Evolutionary conservation across 352 stramenopile species (phyloP).

Genomic region (Hyaloperonospora brassicae): DNA sequence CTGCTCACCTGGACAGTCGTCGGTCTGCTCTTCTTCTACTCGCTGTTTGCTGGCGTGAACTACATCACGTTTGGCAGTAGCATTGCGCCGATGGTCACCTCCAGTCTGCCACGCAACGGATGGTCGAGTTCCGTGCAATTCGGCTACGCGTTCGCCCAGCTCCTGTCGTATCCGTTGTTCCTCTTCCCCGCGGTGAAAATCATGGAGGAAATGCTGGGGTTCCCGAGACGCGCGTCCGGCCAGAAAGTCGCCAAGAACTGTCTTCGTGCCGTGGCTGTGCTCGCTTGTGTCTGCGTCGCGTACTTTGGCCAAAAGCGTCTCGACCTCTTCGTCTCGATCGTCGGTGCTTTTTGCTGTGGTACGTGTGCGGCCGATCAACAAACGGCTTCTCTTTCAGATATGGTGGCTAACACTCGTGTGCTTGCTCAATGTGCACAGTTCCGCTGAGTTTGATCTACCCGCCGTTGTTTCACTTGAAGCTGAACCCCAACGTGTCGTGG

Average conservation of each 20-base stretch:
- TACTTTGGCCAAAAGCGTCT: constrained; percentile 70
- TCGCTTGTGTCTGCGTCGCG: constrained; percentile 54
- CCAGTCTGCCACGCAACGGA: constrained; percentile 57
- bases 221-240: constrained; percentile 51
- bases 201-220: constrained; percentile 77
- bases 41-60: constrained; percentile 69
- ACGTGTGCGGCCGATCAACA: constrained; percentile 10
- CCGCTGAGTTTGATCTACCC: constrained; percentile 77
- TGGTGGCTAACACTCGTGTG: constrained; percentile 5
- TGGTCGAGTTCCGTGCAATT: constrained; percentile 75
- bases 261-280: constrained; percentile 56
- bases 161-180: constrained; percentile 76
- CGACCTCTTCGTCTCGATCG: constrained; percentile 79
- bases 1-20: constrained; percentile 58
- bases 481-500: constrained; percentile 37
- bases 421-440: constrained; percentile 29
- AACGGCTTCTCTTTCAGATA: background rate
- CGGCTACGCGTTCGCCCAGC: constrained; percentile 63
- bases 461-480: constrained; percentile 71
- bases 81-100: constrained; percentile 65
- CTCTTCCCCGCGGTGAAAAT: constrained; percentile 78
- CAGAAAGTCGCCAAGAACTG: constrained; percentile 70
- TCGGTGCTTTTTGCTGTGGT: constrained; percentile 78
- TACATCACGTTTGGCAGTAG: constrained; percentile 65
- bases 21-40: constrained; percentile 74